Evolutionary conservation across 2,329 filamentous ascomycete species (phyloP).

Genomic region (Macroventuria anomochaeta): DNA sequence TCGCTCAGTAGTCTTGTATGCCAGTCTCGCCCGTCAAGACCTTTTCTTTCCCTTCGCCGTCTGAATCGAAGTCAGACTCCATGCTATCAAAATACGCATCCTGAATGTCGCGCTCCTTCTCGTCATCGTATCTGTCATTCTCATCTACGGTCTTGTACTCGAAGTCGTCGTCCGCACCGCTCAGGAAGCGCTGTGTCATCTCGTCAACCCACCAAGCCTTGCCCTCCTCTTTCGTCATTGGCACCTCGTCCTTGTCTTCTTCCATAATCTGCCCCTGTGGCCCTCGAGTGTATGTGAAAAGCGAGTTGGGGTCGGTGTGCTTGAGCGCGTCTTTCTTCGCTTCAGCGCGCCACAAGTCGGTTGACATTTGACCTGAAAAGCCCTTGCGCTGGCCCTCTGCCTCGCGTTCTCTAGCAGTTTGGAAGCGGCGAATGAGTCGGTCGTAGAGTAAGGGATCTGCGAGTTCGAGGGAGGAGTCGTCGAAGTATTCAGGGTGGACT

Average conservation of each 20-base stretch:
- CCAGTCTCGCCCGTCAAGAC: constrained; percentile 55
- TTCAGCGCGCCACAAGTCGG: constrained; percentile 77
- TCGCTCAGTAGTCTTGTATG: constrained; percentile 55
- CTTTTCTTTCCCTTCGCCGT: constrained; percentile 50
- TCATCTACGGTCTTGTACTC: constrained; percentile 75
- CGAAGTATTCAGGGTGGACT: constrained; percentile 75
- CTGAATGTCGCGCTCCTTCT: constrained; percentile 67
- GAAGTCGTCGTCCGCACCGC: constrained; percentile 78
- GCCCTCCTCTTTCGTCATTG: constrained; percentile 69
- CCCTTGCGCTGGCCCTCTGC: constrained; percentile 75
- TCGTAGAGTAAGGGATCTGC: constrained; percentile 83
- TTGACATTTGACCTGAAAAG: constrained; percentile 78
- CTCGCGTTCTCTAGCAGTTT: constrained; percentile 74
- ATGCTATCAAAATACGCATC: constrained; percentile 84
- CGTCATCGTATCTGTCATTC: constrained; percentile 75
- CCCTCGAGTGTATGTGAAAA: constrained; percentile 58
- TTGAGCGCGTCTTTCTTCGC: constrained; percentile 71
- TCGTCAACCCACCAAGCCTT: constrained; percentile 72
- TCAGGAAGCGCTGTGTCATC: constrained; percentile 75
- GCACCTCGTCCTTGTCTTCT: constrained; percentile 64
- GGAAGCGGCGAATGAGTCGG: constrained; percentile 76
- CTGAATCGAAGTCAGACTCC: constrained; percentile 70
- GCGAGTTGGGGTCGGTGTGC: constrained; percentile 59
- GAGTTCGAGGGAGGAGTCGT: constrained; percentile 64
- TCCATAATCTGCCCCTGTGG: constrained; percentile 63